Base-by-base conservation (phyloP, 768 basidiomycete species). In the Termitomyces sp. region DNA sequence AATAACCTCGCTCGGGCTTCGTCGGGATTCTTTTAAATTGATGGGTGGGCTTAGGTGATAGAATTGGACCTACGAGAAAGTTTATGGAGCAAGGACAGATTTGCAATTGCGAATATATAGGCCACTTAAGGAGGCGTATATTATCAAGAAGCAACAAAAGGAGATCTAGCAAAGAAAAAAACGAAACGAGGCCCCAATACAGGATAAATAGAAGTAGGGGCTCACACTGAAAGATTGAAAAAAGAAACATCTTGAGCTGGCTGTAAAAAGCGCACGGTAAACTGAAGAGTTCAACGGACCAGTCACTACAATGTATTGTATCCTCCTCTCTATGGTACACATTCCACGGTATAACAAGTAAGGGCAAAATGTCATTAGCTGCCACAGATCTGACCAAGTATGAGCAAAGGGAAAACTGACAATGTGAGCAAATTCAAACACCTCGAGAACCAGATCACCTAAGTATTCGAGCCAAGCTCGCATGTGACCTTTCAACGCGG, bases 401-500 rank as follows among this genome's bases (percentile, higher is more conserved):
- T 16, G 2, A 27, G 13, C 18, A 39, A 5, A 27, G n/a, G 6
- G 27, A 6, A 52, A 50, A 41, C 51, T 52, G 6, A 41, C 51
- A n/a, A 24, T 39, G 16, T 27, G 27, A 16, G n/a, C 2, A 26
- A 18, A 26, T 39, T n/a, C 20, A 52, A n/a, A 26, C 10, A 18
- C 18, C 8, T 39, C 12, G n/a, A n/a, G n/a, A 22, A 3, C 7
- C 2, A 51, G 3, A 27, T 53, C 51, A 61, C 26, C 59, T 55
- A n/a, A 61, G 16, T 5, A 55, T 27, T 1, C 55, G 58, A n/a
- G 56, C 46, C 61, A 46, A 55, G 6, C 57, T 51, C 67, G n/a
- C 65, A 32, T 27, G 41, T 61, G 48, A 62, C 64, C 22, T 63
- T 64, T 31, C 67, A 66, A 62, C 13, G 16, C 29, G 55, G 41